Base-by-base conservation (phyloP, 805 yeast genomes). In the Tetrapisispora taiwanensis region DNA sequence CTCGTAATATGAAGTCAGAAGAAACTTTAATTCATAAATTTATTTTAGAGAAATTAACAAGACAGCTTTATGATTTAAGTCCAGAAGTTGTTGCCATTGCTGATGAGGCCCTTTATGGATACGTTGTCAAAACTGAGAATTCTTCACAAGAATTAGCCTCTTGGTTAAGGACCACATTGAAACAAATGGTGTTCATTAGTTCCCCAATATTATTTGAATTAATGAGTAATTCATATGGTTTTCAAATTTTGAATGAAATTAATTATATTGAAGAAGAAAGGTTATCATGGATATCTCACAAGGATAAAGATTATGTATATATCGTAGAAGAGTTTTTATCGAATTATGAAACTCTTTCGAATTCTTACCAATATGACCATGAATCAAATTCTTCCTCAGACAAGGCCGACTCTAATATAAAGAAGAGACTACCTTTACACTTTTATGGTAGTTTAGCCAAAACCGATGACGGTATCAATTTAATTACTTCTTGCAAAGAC, bases 401-500 rank as follows among this genome's bases (percentile, higher is more conserved):
- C 3, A 39, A 34, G 20, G 17, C 20, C 6, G 32, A 26, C 17
- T 27, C 38, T 3, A 36, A 39, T 4, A 30, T 41, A 13, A 38
- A 45, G 34, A 47, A 56, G 35, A 41, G 55, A 5, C 46, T 69
- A 17, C 87, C 88, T 0, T 62, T 73, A 22, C 89, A 85, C 56
- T 84, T 90, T 53, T 87, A 85, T 61, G 84, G 86, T 14, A 85
- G 81, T 53, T 67, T 90, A 39, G 82, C 86, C 1, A 76, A 81
- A 43, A 86, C 96, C 0, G 82, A 76, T 46, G 90, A 84, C 46
- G 97, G 97, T 0, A 70, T 85, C 43, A 69, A 71, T 22, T 65
- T 81, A 40, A 69, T 90, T 39, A 69, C 74, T 27, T 67, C 73
- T 30, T 70, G 70, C 36, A 76, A 75, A 9, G 71, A 69, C 42